Percentiles rank a stretch among this genome's conserved stretches.
Evolutionary conservation across 148 eudicot genomes (phyloP).

Genomic region (Arctostaphylos glauca): DNA sequence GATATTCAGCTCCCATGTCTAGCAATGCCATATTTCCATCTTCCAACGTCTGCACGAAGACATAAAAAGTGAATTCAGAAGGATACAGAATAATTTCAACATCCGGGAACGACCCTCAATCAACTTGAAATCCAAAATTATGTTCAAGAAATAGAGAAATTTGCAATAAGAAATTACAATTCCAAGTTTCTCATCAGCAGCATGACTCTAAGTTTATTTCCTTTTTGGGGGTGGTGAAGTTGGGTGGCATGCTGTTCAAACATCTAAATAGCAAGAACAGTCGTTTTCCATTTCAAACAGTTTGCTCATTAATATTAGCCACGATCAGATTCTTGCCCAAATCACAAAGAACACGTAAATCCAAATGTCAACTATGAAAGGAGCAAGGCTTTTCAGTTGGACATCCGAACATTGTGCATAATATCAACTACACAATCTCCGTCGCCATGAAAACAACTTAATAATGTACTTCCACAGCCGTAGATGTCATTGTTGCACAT

Average conservation of each 20-base stretch:
- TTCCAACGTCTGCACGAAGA: slow-evolving; percentile 49
- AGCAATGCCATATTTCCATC: slow-evolving; percentile 93
- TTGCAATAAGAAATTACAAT: neutral
- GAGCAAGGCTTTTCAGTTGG: neutral
- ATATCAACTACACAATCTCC: neutral
- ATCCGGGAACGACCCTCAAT: neutral
- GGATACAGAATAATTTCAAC: neutral
- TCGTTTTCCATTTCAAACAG: neutral
- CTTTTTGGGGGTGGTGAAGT: neutral
- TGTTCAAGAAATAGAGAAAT: neutral
- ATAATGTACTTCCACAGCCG: neutral
- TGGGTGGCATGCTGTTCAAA: neutral
- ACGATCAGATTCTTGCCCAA: neutral
- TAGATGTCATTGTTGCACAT: neutral
- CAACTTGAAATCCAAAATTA: neutral
- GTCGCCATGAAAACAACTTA: neutral
- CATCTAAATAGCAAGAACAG: neutral
- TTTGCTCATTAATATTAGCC: neutral
- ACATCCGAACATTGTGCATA: neutral
- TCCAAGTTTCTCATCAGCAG: slow-evolving; percentile 10
- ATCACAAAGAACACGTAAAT: neutral
- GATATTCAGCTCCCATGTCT: slow-evolving; percentile 99
- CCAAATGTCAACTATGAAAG: slow-evolving; percentile 8
- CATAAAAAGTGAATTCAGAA: neutral
- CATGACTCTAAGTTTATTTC: neutral